Evolutionary conservation across 371 early-diverging fungal species (phyloP), one percentile per base, ranked within the genome.

Genomic region (Apophysomyces elegans): DNA sequence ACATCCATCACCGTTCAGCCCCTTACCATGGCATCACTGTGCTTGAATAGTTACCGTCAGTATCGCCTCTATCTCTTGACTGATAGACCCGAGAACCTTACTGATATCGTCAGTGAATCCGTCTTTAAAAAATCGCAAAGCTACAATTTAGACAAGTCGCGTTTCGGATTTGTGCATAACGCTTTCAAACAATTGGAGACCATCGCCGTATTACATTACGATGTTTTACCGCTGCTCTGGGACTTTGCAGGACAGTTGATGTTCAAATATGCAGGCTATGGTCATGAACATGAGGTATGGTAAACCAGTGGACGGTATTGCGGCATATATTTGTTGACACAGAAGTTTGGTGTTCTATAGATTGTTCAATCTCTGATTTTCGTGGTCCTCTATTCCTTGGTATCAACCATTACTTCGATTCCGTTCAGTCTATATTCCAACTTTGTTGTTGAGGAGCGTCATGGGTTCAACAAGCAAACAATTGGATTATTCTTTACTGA

Each of bases 381-480:
- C 64, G 83, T 90, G 13, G 70, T 85, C 0, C 43, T 89, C n/a
- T 83, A 88, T 43, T 78, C 83, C 8, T 16, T 90, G 7, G 63
- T 91, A 16, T 85, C 88, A 0, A 91, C 91, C 1, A 58, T 92
- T 7, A 73, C 92, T 16, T 84, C 87, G 7, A 71, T 95, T 46
- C 99, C 99, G 3, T 89, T 95, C 63, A 85, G 86, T 56, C 70
- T 98, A 21, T 97, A 96, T 72, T 87, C 84, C 58, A 96, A 94
- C 1, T 99, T 99, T 88, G 95, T 96, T 37, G 86, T 99, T 58
- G 99, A 99, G 77, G 87, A 92, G 70, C 81, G 86, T 14, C 96
- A 97, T 76, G 99, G 99, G 5, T 99, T 99, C 82, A 99, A 99
- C 84, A 99, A 99, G 72, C 93, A 91, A 70, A 97, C 99, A 0